A percentile compares a stretch with the other conserved stretches of the same genome.
Conservation (phyloP, 176 grass and related monocot genomes). For the Areca catechu region DNA sequence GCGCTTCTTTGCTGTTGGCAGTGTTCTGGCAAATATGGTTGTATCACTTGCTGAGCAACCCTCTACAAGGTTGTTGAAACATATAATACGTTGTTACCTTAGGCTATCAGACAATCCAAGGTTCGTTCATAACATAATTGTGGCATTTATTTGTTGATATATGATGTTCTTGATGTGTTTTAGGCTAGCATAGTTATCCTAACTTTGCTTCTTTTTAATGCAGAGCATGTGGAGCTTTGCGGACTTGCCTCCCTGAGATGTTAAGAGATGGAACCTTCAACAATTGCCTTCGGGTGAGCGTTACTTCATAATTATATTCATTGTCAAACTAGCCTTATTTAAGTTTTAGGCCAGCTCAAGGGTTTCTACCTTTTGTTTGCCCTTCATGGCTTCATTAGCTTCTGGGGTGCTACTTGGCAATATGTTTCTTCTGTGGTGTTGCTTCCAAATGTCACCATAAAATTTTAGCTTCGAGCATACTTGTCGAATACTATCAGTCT, state of each 20-base stretch:
- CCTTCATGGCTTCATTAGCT: too few species aligned
- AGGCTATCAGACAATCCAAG: slow-evolving; percentile 72
- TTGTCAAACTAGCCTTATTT: too few species aligned
- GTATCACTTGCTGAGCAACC: slow-evolving; percentile 54
- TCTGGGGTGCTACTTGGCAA: too few species aligned
- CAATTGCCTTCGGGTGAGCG: slow-evolving; percentile 51
- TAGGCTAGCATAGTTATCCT: too few species aligned
- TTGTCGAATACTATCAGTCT: too few species aligned
- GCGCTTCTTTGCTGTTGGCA: slow-evolving; percentile 65
- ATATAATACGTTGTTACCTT: slow-evolving; percentile 87
- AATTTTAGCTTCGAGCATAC: too few species aligned
- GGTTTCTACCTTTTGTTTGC: too few species aligned
- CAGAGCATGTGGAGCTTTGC: slow-evolving; percentile 65
- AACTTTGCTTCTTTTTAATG: not conserved
- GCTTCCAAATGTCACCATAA: too few species aligned
- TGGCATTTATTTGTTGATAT: too few species aligned
- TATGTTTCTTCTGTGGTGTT: too few species aligned
- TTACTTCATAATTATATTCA: not conserved
- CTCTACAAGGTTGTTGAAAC: slow-evolving; percentile 64
- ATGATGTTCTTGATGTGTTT: too few species aligned
- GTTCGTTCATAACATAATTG: slow-evolving; percentile 14
- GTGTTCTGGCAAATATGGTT: slow-evolving; percentile 71
- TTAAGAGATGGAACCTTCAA: slow-evolving; percentile 71
- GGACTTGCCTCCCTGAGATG: slow-evolving; percentile 38
- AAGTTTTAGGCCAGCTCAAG: too few species aligned